Conservation (phyloP, 2,329 filamentous ascomycete genomes). For the Ophiostoma quercus region DNA sequence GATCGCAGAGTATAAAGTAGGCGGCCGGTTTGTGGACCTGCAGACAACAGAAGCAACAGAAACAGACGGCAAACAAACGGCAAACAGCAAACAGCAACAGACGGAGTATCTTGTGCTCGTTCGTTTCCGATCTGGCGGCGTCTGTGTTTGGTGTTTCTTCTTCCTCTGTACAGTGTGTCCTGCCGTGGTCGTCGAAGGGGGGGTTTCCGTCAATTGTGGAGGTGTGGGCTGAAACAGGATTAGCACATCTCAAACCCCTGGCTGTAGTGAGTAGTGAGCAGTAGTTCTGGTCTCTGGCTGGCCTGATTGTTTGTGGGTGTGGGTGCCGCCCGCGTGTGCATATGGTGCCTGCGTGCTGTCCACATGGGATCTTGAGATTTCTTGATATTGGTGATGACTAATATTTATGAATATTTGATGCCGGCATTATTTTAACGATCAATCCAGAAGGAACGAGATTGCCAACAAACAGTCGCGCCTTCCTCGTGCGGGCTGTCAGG, state of each 20-base stretch:
- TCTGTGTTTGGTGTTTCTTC: background rate
- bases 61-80: background rate
- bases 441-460: background rate
- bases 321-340: constrained; percentile 5
- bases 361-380: background rate
- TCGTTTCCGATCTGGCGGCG: background rate
- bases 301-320: background rate
- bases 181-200: constrained; percentile 3
- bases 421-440: background rate
- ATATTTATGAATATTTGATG: background rate
- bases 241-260: constrained; percentile 27
- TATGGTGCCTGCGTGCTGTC: background rate
- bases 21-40: constrained; percentile 14
- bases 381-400: background rate
- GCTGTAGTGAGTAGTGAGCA: too few relatives aligned
- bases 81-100: background rate
- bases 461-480: background rate
- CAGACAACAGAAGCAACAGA: background rate
- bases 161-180: background rate
- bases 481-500: background rate
- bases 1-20: background rate
- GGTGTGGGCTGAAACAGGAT: constrained; percentile 28
- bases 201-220: constrained; percentile 15
- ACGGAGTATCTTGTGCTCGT: background rate
- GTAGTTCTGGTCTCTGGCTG: background rate